phyloP scores from a whole-genome alignment of 768 basidiomycete genomes.

The Paxillus ammoniavirescens region DNA sequence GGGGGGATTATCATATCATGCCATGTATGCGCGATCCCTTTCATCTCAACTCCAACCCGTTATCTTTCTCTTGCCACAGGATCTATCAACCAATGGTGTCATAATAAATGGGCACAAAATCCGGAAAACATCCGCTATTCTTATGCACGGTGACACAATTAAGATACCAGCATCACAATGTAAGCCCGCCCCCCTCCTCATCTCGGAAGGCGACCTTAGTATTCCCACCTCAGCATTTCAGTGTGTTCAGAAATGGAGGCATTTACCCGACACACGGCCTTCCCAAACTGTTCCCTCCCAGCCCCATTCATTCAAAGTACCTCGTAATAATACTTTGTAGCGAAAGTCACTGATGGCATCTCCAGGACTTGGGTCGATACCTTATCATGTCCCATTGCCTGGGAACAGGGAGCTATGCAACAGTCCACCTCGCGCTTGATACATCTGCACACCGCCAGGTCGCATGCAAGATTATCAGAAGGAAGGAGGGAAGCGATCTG shows the following conservation, averaged over 20 bases:
- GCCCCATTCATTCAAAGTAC: conserved; percentile 53
- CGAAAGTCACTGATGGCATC: background rate
- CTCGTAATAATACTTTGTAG: background rate
- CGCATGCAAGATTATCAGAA: conserved; percentile 81
- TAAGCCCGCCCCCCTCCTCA: conserved; percentile 21
- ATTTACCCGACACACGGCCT: conserved; percentile 48
- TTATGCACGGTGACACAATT: conserved; percentile 75
- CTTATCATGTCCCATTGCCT: conserved; percentile 77
- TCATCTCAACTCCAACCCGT: conserved; percentile 1
- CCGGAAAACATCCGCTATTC: conserved; percentile 61
- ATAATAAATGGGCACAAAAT: conserved; percentile 68
- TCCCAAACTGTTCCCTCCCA: conserved; percentile 58
- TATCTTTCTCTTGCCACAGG: conserved; percentile 39
- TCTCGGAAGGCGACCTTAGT: background rate
- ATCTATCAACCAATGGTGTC: conserved; percentile 75
- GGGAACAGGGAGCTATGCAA: conserved; percentile 80
- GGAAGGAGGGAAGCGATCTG: conserved; percentile 41
- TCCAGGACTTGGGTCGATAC: conserved; percentile 63
- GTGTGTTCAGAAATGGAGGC: conserved; percentile 58
- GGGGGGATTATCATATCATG: conserved; percentile 80
- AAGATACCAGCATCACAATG: conserved; percentile 67
- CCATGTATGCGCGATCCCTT: conserved; percentile 44
- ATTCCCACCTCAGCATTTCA: conserved; percentile 51
- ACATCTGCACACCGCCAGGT: conserved; percentile 64
- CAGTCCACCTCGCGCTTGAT: conserved; percentile 77